Base-by-base conservation (phyloP, 176 grass and related monocot species). In the Alopecurus myosuroides region DNA sequence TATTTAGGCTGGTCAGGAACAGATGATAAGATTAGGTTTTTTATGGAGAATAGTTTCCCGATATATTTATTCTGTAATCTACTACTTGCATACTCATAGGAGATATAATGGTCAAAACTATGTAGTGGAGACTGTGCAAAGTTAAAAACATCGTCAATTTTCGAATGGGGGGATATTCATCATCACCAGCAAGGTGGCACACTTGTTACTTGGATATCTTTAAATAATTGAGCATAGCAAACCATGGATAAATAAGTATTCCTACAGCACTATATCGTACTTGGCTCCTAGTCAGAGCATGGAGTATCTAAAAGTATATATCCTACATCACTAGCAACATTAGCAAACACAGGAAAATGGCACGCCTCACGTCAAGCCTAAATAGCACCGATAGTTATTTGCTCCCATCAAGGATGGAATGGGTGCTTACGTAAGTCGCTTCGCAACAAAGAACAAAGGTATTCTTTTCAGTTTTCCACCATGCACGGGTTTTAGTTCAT, bases 361-460 rank as follows among this genome's bases (percentile, higher is more conserved):
- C 34, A 73, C 1, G 17, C 22, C 41, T 58, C n/a, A 2, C 23
- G 4, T 82, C 9, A 82, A 72, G 49, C 49, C 49, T 29, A 33
- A 73, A 42, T 62, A 25, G 57, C 17, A 37, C n/a, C 35, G 68
- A 49, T 18, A 18, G 79, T 30, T 45, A 31, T 57, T 76, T 86
- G 74, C 18, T 55, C 66, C 46, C 15, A 77, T 28, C 30, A 35
- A 67, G 9, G 56, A 66, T 23, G 62, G 7, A 23, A 75, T 34
- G 33, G 29, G 49, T 57, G 57, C 91, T 94, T 90, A 99, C 97
- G 91, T 92, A 76, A 96, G 83, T 87, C 66, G 89, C 52, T 96
- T 91, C 45, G 93, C 88, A 15, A 85, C 58, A 82, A 86, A 94
- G 79, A 99, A 99, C 62, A 99, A 78, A 74, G 82, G 93, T 82